These are phyloP conservation scores for Penicillium concentricum DNA, from an alignment of 2,329 filamentous ascomycete genomes.

Conservation along the genomic window DNA sequence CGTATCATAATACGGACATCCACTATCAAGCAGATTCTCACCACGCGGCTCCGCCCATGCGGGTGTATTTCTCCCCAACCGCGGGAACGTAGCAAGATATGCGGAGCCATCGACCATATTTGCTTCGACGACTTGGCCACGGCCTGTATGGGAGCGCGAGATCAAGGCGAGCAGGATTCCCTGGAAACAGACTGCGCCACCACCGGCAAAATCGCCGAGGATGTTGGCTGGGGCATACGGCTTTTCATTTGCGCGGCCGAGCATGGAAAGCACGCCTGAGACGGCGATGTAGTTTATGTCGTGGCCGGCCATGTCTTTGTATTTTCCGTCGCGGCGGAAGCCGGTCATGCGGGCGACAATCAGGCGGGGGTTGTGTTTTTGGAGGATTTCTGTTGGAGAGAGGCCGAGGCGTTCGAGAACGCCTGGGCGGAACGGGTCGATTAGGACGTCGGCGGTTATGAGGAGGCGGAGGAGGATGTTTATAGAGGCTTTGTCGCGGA, in stretches of 20 bases:
- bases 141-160: constrained; percentile 61
- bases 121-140: constrained; percentile 85
- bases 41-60: constrained; percentile 66
- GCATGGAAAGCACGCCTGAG: constrained; percentile 71
- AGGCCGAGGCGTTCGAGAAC: constrained; percentile 84
- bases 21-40: constrained; percentile 76
- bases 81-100: constrained; percentile 75
- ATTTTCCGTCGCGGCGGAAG: constrained; percentile 82
- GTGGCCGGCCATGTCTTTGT: constrained; percentile 84
- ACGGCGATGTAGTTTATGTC: constrained; percentile 97
- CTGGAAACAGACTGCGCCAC: constrained; percentile 76
- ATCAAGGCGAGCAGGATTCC: constrained; percentile 80
- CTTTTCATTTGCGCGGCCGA: constrained; percentile 67
- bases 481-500: constrained; percentile 66
- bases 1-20: constrained; percentile 83
- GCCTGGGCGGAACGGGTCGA: constrained; percentile 90
- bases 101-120: constrained; percentile 93
- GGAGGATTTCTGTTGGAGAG: constrained; percentile 64
- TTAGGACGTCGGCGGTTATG: constrained; percentile 69
- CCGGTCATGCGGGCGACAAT: constrained; percentile 86
- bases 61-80: constrained; percentile 63
- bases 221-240: constrained; percentile 82
- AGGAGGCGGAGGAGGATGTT: constrained; percentile 67
- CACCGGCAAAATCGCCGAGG: constrained; percentile 86
- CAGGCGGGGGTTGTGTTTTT: constrained; percentile 67